phyloP scores from a whole-genome alignment of 1,284 basidiomycete species.

The Trichosporon faecale region DNA sequence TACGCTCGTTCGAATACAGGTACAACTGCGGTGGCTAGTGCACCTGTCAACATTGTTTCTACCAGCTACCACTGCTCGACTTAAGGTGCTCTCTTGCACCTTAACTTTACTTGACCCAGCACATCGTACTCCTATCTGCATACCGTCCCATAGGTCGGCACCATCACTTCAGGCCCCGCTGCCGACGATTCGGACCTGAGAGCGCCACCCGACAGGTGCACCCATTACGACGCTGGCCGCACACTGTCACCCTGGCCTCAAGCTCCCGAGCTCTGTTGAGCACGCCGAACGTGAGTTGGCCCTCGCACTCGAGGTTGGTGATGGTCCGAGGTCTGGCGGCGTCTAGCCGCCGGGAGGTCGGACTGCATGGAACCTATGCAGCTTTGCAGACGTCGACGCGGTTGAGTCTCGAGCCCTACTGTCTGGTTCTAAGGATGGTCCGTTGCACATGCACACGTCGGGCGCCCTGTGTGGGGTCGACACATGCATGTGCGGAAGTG shows the following conservation, averaged over 20 bases:
- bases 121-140: background rate
- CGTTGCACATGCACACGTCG: background rate
- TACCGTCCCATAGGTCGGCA: background rate
- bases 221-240: background rate
- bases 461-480: background rate
- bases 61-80: background rate
- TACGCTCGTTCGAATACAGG: background rate
- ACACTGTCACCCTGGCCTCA: background rate
- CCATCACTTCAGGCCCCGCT: background rate
- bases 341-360: background rate
- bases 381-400: too few relatives aligned
- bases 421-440: background rate
- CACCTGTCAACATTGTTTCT: background rate
- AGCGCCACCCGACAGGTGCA: background rate
- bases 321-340: background rate
- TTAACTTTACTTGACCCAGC: conserved; percentile 1
- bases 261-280: background rate
- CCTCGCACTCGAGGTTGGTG: background rate
- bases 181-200: background rate
- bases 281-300: background rate
- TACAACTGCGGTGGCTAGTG: background rate
- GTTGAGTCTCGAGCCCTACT: background rate
- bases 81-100: background rate
- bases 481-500: background rate
- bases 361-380: too few relatives aligned